These are phyloP conservation scores for Cyberlindnera xylosilytica DNA, from an alignment of 805 yeast genomes.

Conservation along the genomic window DNA sequence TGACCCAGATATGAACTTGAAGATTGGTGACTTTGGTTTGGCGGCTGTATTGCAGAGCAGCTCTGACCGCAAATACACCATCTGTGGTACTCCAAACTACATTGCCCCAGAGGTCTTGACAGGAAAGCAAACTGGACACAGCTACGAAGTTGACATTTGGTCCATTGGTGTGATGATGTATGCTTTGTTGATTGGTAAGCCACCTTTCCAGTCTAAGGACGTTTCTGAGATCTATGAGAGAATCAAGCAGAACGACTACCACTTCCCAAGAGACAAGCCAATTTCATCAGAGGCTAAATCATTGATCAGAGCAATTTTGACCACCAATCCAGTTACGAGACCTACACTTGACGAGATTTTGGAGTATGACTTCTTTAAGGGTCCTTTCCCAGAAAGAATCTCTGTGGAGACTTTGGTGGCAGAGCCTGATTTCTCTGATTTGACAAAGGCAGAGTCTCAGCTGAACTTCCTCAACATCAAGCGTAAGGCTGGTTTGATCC, in stretches of 20 bases:
- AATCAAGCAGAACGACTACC: slow-evolving; percentile 77
- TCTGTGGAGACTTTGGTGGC: slow-evolving; percentile 59
- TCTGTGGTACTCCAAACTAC: slow-evolving; percentile 98
- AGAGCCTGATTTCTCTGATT: slow-evolving; percentile 55
- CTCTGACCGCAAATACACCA: slow-evolving; percentile 80
- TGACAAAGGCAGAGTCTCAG: slow-evolving; percentile 59
- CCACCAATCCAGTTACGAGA: slow-evolving; percentile 75
- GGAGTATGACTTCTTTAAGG: slow-evolving; percentile 83
- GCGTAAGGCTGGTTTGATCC: slow-evolving; percentile 58
- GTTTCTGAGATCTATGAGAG: slow-evolving; percentile 90
- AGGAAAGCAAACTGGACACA: slow-evolving; percentile 84
- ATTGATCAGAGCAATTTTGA: slow-evolving; percentile 69
- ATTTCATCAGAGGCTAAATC: slow-evolving; percentile 70
- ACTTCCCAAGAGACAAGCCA: slow-evolving; percentile 67
- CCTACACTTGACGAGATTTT: slow-evolving; percentile 79
- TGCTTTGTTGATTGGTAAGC: slow-evolving; percentile 89
- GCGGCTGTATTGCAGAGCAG: slow-evolving; percentile 86
- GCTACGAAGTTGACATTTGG: slow-evolving; percentile 96
- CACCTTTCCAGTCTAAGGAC: slow-evolving; percentile 96
- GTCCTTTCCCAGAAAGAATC: slow-evolving; percentile 73
- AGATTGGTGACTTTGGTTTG: slow-evolving; percentile 96
- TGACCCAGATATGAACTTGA: slow-evolving; percentile 89
- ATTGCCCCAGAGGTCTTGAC: slow-evolving; percentile 97
- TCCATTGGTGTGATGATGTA: slow-evolving; percentile 96
- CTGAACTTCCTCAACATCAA: slow-evolving; percentile 66